Evolutionary conservation across 805 yeast genomes (phyloP), one percentile per base, ranked within the genome.

Genomic region (Cyberlindnera japonica): DNA sequence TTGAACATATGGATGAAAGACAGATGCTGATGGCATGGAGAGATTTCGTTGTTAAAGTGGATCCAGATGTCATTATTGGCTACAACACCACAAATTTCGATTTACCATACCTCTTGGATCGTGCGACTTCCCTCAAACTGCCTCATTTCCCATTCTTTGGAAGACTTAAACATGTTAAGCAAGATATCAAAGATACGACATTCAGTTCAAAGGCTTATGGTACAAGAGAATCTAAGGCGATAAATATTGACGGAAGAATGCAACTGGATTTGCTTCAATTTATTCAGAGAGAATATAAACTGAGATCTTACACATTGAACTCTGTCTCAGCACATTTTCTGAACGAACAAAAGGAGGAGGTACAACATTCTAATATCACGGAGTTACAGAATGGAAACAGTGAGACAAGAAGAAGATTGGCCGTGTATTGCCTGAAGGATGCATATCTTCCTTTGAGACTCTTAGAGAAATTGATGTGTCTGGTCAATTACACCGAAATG

Each of bases 401-500:
- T 20, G 98, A 93, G 54, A 85, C 98, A 0, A 79, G 99, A 66
- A 71, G 98, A 63, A 75, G 99, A 46, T 70, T 93, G 55, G 99
- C 99, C 0, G 97, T 93, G 6, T 93, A 93, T 62, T 93, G 99
- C 72, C 69, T 93, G 54, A 93, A 93, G 55, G 99, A 93, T 70
- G 96, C 99, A 0, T 90, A 83, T 55, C 68, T 93, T 33, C 99
- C 99, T 1, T 58, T 93, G 53, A 69, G 99, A 48, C 70, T 93
- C 26, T 64, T 90, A 54, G 97, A 91, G 49, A 95, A 91, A 55
- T 72, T 93, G 39, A 95, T 93, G 99, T 89, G 97, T 54, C 69
- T 93, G 45, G 95, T 95, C 45, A 93, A 93, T 57, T 93, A 93
- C 64, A 91, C 97, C 1, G 99, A 93, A 65, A 93, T 93, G 99